phyloP scores from a whole-genome alignment of 495 filamentous ascomycete species.

The Penicillium malachiteum region DNA sequence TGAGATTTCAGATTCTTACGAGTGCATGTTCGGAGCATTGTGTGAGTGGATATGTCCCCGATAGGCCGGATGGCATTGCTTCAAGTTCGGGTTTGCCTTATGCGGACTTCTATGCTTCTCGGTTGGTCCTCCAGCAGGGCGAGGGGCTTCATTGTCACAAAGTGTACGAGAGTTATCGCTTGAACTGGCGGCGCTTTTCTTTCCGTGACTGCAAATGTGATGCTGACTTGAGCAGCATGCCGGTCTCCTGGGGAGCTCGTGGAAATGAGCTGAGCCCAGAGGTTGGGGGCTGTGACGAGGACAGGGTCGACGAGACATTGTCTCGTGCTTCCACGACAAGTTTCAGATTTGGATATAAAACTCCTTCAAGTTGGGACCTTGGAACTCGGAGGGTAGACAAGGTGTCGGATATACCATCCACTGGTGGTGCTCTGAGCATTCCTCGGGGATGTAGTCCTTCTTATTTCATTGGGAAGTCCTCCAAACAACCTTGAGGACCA shows the following conservation, averaged over 20 bases:
- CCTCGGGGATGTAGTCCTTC: too few species aligned
- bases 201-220: neutral
- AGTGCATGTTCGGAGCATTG: neutral
- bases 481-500: too few species aligned
- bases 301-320: neutral
- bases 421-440: too few species aligned
- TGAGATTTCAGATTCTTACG: neutral
- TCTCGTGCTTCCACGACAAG: too few species aligned
- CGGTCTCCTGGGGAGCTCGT: neutral
- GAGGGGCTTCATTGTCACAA: neutral
- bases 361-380: too few species aligned
- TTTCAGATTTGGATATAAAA: too few species aligned
- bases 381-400: too few species aligned
- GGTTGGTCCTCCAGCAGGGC: neutral
- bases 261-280: too few species aligned
- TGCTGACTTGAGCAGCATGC: neutral
- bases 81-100: neutral
- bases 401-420: too few species aligned
- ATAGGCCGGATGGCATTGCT: neutral
- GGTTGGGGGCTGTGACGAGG: neutral
- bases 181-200: neutral
- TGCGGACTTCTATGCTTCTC: neutral
- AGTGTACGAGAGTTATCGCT: neutral
- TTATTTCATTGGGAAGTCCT: too few species aligned
- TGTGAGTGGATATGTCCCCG: neutral